Percentiles rank a stretch among this genome's conserved stretches.
Evolutionary conservation across 768 basidiomycete species (phyloP).

Genomic region (Austroboletus eburneus): DNA sequence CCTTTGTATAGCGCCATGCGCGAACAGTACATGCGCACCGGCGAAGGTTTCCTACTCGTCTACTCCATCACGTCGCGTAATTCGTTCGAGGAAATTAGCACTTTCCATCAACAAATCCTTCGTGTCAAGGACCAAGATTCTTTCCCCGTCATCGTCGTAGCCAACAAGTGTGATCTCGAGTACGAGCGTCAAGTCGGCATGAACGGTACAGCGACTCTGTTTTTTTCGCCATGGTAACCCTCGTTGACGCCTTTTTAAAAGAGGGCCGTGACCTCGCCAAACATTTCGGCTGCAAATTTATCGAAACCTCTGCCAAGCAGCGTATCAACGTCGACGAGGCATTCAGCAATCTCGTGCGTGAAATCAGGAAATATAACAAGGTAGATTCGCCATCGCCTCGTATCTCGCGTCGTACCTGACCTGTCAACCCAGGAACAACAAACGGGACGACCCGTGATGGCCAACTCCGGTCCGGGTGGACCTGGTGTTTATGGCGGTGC

Average conservation of each 20-base stretch:
- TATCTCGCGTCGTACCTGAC: constrained; percentile 7
- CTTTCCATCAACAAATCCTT: constrained; percentile 93
- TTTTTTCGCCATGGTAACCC: background rate
- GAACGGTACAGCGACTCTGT: constrained; percentile 57
- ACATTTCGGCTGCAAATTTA: constrained; percentile 90
- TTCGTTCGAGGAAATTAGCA: constrained; percentile 95
- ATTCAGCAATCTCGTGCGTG: constrained; percentile 88
- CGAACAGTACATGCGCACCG: constrained; percentile 98
- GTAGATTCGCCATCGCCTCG: constrained; percentile 35
- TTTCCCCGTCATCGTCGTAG: constrained; percentile 94
- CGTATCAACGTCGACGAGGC: constrained; percentile 97
- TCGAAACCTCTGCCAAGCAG: constrained; percentile 95
- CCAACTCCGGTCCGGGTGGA: constrained; percentile 38
- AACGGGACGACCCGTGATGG: constrained; percentile 63
- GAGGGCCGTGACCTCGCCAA: constrained; percentile 98
- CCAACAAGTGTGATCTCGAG: constrained; percentile 97
- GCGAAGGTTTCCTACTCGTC: constrained; percentile 95
- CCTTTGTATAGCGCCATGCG: constrained; percentile 77
- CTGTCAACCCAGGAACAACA: constrained; percentile 57
- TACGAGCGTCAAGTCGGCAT: constrained; percentile 95
- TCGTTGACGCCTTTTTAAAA: constrained; percentile 29
- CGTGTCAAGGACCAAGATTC: constrained; percentile 95
- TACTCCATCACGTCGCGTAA: constrained; percentile 98
- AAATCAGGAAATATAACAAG: constrained; percentile 93
- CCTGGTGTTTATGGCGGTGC: constrained; percentile 46